A percentile compares a stretch with the other conserved stretches of the same genome.
These are phyloP conservation scores for Phytomonas serpens DNA, from an alignment of 208 protist species.

Conservation along the genomic window DNA sequence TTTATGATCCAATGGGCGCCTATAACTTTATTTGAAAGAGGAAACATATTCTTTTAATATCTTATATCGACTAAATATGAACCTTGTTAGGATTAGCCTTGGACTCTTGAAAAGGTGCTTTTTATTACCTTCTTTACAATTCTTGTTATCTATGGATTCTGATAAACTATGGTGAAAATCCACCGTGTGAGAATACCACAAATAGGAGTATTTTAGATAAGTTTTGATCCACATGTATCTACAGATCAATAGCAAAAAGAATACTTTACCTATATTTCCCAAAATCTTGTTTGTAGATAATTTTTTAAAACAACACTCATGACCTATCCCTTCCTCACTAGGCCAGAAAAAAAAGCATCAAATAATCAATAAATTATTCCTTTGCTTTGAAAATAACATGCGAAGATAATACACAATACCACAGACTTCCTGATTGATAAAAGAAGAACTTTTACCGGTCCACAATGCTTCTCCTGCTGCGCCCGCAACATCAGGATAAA, in stretches of 20 bases:
- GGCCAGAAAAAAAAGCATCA: constrained; percentile 11
- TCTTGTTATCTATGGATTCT: neutral
- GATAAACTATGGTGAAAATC: neutral
- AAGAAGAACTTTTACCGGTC: neutral
- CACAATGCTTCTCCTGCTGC: neutral
- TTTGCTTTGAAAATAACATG: neutral
- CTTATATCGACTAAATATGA: neutral
- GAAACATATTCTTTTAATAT: neutral
- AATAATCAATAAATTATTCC: neutral
- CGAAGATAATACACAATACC: neutral
- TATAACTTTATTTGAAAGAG: no score
- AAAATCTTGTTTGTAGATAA: neutral
- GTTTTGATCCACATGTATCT: no score
- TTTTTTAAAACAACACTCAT: constrained; percentile 1
- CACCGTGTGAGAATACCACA: neutral
- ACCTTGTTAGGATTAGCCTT: neutral
- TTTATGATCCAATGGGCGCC: neutral
- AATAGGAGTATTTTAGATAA: neutral
- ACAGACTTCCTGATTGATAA: neutral
- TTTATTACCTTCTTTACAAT: neutral
- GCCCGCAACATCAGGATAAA: no score
- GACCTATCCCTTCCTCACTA: neutral
- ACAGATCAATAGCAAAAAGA: neutral
- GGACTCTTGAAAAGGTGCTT: neutral
- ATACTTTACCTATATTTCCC: neutral